A percentile compares a stretch with the other conserved stretches of the same genome.
Evolutionary conservation across 345 rosid species (phyloP).

Genomic region (Ceriops tagal): DNA sequence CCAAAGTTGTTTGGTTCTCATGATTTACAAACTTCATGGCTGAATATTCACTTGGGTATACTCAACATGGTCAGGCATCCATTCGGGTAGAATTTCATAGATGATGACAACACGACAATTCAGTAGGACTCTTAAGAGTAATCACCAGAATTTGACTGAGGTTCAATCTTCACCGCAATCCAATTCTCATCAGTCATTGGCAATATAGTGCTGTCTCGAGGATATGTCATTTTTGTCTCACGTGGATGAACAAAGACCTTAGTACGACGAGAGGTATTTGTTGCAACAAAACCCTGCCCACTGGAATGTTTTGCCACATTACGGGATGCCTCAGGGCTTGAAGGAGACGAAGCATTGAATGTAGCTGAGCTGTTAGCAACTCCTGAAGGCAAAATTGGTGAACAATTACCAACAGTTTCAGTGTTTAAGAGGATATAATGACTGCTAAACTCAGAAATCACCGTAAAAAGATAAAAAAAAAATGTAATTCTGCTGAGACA

Average conservation of each 20-base stretch:
- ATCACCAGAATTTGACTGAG: constrained; percentile 6
- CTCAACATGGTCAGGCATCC: no score
- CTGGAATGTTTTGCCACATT: not conserved
- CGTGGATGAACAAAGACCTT: constrained; percentile 24
- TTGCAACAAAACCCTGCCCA: not conserved
- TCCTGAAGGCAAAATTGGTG: constrained; percentile 14
- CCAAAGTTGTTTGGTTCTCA: no score
- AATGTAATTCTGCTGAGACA: no score
- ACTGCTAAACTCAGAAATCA: no score
- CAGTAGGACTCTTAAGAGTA: not conserved
- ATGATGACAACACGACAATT: not conserved
- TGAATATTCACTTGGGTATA: no score
- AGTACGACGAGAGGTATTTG: not conserved
- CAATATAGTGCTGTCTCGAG: constrained; percentile 20
- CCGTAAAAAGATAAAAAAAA: no score
- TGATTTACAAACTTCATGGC: no score
- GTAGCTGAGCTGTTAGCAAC: not conserved
- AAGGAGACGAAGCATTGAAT: constrained; percentile 5
- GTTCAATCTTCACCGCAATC: constrained; percentile 22
- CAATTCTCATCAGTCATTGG: constrained; percentile 25
- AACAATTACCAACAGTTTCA: not conserved
- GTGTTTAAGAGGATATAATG: not conserved
- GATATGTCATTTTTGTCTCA: constrained; percentile 19
- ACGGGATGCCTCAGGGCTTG: not conserved
- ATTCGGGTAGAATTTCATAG: not conserved